Evolutionary conservation across 192 early-diverging fungal species (phyloP), one percentile per base, ranked within the genome.

Genomic region (Dimargaris xerosporica): DNA sequence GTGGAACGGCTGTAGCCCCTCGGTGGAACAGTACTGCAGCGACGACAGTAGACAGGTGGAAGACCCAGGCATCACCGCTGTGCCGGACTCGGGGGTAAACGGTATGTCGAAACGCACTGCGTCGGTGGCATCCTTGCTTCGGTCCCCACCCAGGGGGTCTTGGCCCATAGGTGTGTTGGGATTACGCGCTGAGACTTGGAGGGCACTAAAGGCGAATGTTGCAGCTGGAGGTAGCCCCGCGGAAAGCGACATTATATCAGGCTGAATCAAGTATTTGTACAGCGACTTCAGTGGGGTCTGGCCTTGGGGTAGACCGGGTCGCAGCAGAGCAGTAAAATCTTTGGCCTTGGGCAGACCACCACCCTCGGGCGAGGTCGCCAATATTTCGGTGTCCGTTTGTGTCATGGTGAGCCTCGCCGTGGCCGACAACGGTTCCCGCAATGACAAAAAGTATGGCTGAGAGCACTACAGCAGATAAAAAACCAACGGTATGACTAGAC

Each of bases 161-260:
- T 75, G 75, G 23, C 80, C 77, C 25, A 80, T 76, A 9, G n/a
- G n/a, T n/a, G n/a, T n/a, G n/a, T n/a, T n/a, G n/a, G n/a, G n/a
- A n/a, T 69, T 71, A n/a, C 82, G 80, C 1, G 85, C 71, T 0
- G 67, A 73, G 30, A 82, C 68, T 21, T 61, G 69, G 30, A 89
- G 69, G 13, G 71, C 69, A 9, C 67, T 75, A 59, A 85, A 80
- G 11, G 86, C 85, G 59, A 86, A 88, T 7, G 85, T 82, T 28
- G 59, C 65, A 0, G 78, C 73, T 56, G 87, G 85, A 5, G 86
- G 87, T 43, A 82, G 72, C 0, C 87, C 87, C 2, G 82, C 85
- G 12, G 85, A 85, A 0, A 90, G 73, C 41, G 85, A 84, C 51
- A 90, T 65, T 45, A 83, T 77, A 42, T 69, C 74, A 7, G 79